These are phyloP conservation scores for Phytophthora europaea DNA, from an alignment of 352 stramenopile genomes.

Conservation along the genomic window DNA sequence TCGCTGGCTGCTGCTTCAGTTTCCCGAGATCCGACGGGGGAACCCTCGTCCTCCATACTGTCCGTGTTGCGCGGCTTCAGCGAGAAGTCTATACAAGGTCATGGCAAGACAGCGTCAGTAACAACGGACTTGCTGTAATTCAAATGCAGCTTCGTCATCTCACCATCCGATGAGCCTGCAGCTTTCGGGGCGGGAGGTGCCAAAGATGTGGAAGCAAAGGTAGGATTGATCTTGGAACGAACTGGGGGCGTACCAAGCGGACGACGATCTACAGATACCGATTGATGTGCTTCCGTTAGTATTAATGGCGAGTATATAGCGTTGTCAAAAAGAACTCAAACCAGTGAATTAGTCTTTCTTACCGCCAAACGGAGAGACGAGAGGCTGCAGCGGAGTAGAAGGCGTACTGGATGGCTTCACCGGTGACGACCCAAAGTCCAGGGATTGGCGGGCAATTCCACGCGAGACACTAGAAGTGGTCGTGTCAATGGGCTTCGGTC, in stretches of 20 bases:
- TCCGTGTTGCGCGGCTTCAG: constrained; percentile 50
- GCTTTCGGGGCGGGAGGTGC: constrained; percentile 25
- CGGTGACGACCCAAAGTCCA: constrained; percentile 60
- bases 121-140: background rate
- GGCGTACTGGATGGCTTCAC: constrained; percentile 30
- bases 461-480: constrained; percentile 14
- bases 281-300: constrained; percentile 39
- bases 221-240: constrained; percentile 65
- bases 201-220: constrained; percentile 47
- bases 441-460: constrained; percentile 51
- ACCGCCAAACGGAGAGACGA: constrained; percentile 52
- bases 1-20: constrained; percentile 25
- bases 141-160: constrained; percentile 6
- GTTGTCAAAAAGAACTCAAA: constrained; percentile 27
- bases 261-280: constrained; percentile 44
- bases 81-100: constrained; percentile 45
- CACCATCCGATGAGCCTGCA: constrained; percentile 54
- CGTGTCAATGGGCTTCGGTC: constrained; percentile 45
- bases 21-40: constrained; percentile 35
- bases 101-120: constrained; percentile 13
- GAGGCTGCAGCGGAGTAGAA: constrained; percentile 37
- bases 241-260: constrained; percentile 52
- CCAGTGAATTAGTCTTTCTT: constrained; percentile 45
- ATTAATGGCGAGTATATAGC: constrained; percentile 22
- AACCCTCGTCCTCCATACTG: constrained; percentile 18